phyloP scores from a whole-genome alignment of 495 filamentous ascomycete genomes.

The Tuber melanosporum region DNA sequence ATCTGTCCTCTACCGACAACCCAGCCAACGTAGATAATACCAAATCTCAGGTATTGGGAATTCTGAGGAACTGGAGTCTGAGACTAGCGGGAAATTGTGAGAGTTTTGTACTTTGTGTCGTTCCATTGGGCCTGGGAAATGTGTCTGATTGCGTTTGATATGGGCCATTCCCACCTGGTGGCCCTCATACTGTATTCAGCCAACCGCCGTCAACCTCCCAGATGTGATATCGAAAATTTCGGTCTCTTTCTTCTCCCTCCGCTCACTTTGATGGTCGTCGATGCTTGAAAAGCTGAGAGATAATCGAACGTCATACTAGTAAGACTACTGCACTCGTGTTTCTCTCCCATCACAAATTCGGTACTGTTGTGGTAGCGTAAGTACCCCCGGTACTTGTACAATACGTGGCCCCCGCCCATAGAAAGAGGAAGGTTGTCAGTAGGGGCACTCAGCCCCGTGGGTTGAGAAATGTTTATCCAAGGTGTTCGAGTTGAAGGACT shows the following conservation, averaged over 20 bases:
- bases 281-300: not conserved
- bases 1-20: not conserved
- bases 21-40: not conserved
- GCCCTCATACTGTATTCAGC: not conserved
- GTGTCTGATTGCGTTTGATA: conserved; percentile 1
- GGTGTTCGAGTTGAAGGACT: no score
- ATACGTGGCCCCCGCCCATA: not conserved
- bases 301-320: not conserved
- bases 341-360: not conserved
- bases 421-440: not conserved
- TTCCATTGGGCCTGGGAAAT: not conserved
- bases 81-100: not conserved
- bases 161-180: not conserved
- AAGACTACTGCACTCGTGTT: not conserved
- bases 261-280: not conserved
- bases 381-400: no score
- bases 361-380: not conserved
- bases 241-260: not conserved
- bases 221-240: not conserved
- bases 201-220: not conserved
- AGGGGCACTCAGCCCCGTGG: no score
- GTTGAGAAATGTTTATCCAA: no score
- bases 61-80: not conserved
- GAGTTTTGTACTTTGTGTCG: conserved; percentile 1
- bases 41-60: not conserved